Conservation (phyloP, 495 filamentous ascomycete genomes). For the Aspergillus affinis region DNA sequence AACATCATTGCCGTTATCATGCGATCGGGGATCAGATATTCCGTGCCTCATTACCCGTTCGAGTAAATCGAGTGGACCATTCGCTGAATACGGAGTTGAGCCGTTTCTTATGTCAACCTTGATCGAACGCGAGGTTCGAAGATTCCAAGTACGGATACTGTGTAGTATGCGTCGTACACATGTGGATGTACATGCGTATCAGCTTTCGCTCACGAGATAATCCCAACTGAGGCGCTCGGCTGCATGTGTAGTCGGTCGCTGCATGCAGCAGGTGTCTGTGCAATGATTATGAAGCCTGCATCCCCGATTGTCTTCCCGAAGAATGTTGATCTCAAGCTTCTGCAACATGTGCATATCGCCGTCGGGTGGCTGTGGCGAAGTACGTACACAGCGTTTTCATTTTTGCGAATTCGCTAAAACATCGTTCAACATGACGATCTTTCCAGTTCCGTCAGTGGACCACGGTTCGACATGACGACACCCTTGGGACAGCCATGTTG, state of each 20-base stretch:
- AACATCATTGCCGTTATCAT: neutral
- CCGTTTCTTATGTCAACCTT: neutral
- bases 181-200: neutral
- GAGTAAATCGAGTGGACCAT: neutral
- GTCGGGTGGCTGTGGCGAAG: conserved; percentile 8
- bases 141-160: too few species aligned
- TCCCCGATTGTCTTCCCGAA: neutral
- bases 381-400: conserved; percentile 2
- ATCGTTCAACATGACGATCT: conserved; percentile 9
- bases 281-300: conserved; percentile 1
- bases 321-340: neutral
- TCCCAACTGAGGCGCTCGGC: neutral
- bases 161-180: too few species aligned
- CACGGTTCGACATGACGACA: conserved; percentile 7
- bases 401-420: neutral
- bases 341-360: neutral
- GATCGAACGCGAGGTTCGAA: neutral
- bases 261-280: neutral
- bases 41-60: neutral
- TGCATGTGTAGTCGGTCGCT: neutral
- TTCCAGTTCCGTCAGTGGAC: conserved; percentile 12
- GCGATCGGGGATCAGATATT: neutral
- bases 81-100: neutral
- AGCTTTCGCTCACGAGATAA: too few species aligned
- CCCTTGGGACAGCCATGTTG: neutral